phyloP scores from a whole-genome alignment of 1,284 basidiomycete species.

The Ustilago crameri region DNA sequence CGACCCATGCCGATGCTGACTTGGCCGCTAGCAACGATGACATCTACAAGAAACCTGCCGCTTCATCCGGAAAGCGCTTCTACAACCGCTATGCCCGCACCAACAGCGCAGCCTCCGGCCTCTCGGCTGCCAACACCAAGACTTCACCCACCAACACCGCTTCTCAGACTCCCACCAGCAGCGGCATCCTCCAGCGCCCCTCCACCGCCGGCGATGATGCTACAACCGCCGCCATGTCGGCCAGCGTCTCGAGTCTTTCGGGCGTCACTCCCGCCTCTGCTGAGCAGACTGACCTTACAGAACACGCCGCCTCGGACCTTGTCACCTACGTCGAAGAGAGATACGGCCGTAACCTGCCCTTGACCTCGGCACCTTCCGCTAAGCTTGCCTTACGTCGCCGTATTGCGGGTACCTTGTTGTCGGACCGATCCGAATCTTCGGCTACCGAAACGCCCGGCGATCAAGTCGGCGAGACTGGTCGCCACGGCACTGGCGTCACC shows the following conservation, averaged over 20 bases:
- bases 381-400: constrained; percentile 87
- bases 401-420: constrained; percentile 82
- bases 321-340: constrained; percentile 84
- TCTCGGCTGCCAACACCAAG: constrained; percentile 11
- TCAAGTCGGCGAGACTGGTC: constrained; percentile 39
- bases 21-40: constrained; percentile 7
- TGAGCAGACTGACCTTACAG: constrained; percentile 8
- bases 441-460: constrained; percentile 66
- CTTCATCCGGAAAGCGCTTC: constrained; percentile 43
- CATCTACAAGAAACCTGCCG: constrained; percentile 36
- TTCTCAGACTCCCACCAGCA: constrained; percentile 31
- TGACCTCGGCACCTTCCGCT: constrained; percentile 78
- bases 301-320: constrained; percentile 68
- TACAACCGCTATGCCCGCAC: constrained; percentile 50
- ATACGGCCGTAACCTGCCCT: constrained; percentile 90
- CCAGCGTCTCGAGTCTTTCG: constrained; percentile 26
- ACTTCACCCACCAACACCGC: constrained; percentile 30
- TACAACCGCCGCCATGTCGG: constrained; percentile 6
- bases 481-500: constrained; percentile 54
- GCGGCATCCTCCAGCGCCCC: constrained; percentile 33
- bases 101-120: constrained; percentile 33
- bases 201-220: constrained; percentile 23
- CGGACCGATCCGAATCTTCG: constrained; percentile 37
- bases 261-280: constrained; percentile 16
- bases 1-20: not conserved